Evolutionary conservation across 345 rosid species (phyloP), one percentile per base, ranked within the genome.

Genomic region (Citrus medica): DNA sequence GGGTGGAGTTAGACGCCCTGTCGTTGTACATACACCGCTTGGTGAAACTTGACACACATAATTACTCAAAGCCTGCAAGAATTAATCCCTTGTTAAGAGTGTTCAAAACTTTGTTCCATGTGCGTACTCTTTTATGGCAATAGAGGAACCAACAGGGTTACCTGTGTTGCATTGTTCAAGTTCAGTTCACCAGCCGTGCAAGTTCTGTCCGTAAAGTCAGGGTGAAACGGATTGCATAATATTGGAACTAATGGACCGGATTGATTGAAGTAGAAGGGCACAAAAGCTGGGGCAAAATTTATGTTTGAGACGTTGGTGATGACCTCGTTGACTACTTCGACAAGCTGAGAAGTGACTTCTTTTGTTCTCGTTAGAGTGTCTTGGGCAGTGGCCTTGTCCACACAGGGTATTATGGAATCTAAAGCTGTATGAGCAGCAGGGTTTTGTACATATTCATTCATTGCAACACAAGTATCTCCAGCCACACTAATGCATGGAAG

Each of bases 231-330:
- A 74, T 92, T 96, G 90, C 99, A 96, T 75, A 94, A 94, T 40
- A 87, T 35, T 4, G 97, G 99, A 69, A 94, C 90, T 63, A 90
- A 76, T 0, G 98, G 98, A 78, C 98, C 99, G 6, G 98, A 91
- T 82, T 96, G 99, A 83, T 94, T 96, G 89, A 88, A 72, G 88
- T 96, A 96, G 79, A 96, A 71, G 61, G 91, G 82, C 1, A 81
- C 86, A 78, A 92, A 90, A 84, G 85, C 91, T 27, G 97, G 98
- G n/a, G 98, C 89, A 80, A 94, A 96, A 79, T 96, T 94, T 53
- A 94, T 82, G 87, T 96, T 94, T 61, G 99, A 87, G 55, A 96
- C 98, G n/a, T 96, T 96, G 84, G 93, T 89, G 84, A 92, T 92
- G 81, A 94, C 98, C 79, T 89, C 88, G 79, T 96, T 94, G 30